Conservation (phyloP, 208 protist species). For the Acanthamoeba sp. region DNA sequence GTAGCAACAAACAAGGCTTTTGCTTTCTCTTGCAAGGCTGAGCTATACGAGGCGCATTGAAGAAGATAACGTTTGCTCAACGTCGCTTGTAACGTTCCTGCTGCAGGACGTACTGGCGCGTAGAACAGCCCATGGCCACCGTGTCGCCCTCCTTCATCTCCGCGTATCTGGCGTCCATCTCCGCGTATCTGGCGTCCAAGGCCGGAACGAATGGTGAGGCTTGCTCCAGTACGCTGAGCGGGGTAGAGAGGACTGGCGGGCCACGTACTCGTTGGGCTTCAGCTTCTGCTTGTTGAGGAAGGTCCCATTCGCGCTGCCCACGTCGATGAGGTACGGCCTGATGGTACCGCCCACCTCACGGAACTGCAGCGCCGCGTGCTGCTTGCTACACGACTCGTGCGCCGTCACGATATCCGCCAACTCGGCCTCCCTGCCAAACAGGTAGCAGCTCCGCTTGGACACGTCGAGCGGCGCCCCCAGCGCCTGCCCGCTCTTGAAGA, state of each 20-base stretch:
- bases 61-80: too few relatives aligned
- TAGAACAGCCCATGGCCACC: conserved; percentile 32
- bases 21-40: too few relatives aligned
- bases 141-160: conserved; percentile 69
- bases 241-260: too few relatives aligned
- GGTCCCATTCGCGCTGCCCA: conserved; percentile 70
- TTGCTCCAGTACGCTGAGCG: background rate
- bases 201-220: too few relatives aligned
- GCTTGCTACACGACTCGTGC: conserved; percentile 73
- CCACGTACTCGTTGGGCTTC: conserved; percentile 33
- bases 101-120: conserved; percentile 72
- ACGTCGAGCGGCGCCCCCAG: conserved; percentile 24
- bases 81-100: conserved; percentile 48
- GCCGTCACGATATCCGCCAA: conserved; percentile 59
- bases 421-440: conserved; percentile 70
- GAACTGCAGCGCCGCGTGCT: conserved; percentile 73
- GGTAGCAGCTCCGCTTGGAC: conserved; percentile 49
- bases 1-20: too few relatives aligned
- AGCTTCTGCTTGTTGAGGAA: conserved; percentile 57
- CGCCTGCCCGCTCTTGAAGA: conserved; percentile 36
- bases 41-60: too few relatives aligned
- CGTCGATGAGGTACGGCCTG: conserved; percentile 65
- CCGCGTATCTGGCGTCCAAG: too few relatives aligned
- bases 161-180: too few relatives aligned
- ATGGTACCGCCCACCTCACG: conserved; percentile 30